phyloP scores from a whole-genome alignment of 164 flowering plant species.

The Magnolia kwangsiensis region DNA sequence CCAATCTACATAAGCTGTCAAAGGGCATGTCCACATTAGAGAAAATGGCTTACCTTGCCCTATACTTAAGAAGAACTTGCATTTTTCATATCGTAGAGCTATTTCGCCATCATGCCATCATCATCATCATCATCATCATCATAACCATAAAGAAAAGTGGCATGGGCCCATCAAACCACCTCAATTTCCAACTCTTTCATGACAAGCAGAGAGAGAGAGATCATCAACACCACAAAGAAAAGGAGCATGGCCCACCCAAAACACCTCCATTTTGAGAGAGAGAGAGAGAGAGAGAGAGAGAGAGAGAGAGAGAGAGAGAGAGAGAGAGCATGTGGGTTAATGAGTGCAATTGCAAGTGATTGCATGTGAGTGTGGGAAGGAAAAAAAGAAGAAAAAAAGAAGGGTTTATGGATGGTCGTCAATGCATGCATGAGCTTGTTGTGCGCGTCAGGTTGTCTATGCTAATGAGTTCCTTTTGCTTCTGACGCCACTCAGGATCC shows the following conservation, averaged over 20 bases:
- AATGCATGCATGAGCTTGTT: slow-evolving; percentile 22
- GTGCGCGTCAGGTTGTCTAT: background rate
- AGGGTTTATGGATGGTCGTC: slow-evolving; percentile 4
- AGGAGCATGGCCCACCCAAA: slow-evolving; percentile 1
- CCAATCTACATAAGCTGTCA: slow-evolving; percentile 1
- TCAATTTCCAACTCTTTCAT: background rate
- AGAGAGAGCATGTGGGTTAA: slow-evolving; percentile 18
- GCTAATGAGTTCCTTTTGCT: too few relatives aligned
- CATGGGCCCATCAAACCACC: slow-evolving; percentile 2
- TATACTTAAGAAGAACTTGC: slow-evolving; percentile 1
- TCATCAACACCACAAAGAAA: background rate
- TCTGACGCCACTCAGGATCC: too few relatives aligned
- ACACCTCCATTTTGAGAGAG: background rate
- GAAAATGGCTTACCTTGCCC: slow-evolving; percentile 12
- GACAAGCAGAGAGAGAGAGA: background rate
- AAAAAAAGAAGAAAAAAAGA: background rate
- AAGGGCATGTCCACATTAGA: slow-evolving; percentile 2
- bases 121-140: slow-evolving; percentile 36
- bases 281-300: slow-evolving; percentile 10
- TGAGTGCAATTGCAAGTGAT: slow-evolving; percentile 16
- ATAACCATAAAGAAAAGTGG: background rate
- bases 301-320: slow-evolving; percentile 7
- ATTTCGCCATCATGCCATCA: slow-evolving; percentile 41
- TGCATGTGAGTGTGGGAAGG: slow-evolving; percentile 20
- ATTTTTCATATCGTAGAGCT: slow-evolving; percentile 10